Percentiles rank a stretch among this genome's conserved stretches.
These are phyloP conservation scores for Pisolithus tinctorius DNA, from an alignment of 768 basidiomycete species.

Conservation along the genomic window DNA sequence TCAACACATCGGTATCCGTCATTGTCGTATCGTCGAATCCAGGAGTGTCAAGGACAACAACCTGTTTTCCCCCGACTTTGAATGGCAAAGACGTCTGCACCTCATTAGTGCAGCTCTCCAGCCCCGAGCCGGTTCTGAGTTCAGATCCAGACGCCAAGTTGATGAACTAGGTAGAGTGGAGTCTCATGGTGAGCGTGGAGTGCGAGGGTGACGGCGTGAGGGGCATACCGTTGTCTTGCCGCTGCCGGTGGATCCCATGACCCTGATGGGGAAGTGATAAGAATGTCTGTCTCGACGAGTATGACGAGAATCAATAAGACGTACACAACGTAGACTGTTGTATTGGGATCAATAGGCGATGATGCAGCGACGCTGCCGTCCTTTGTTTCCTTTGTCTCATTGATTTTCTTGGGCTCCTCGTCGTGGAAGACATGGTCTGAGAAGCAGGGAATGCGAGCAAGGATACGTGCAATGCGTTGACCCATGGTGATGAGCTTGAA, in stretches of 20 bases:
- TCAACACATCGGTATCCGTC: slow-evolving; percentile 45
- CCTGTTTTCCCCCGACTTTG: slow-evolving; percentile 24
- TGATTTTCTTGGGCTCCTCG: slow-evolving; percentile 18
- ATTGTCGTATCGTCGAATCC: slow-evolving; percentile 52
- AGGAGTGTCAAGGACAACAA: slow-evolving; percentile 54
- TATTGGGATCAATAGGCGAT: slow-evolving; percentile 3
- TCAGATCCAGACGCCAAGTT: slow-evolving; percentile 28
- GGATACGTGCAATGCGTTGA: slow-evolving; percentile 18
- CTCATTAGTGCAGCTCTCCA: slow-evolving; percentile 31
- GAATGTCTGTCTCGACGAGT: slow-evolving; percentile 2
- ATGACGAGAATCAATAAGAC: slow-evolving; percentile 4
- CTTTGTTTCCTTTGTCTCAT: slow-evolving; percentile 1
- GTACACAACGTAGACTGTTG: slow-evolving; percentile 25
- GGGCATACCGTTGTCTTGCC: slow-evolving; percentile 28
- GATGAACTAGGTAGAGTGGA: slow-evolving; percentile 26
- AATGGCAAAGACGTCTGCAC: slow-evolving; percentile 25
- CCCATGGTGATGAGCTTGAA: slow-evolving; percentile 20
- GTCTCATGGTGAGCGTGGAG: slow-evolving; percentile 1
- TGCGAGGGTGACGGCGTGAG: background rate
- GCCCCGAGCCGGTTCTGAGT: slow-evolving; percentile 25
- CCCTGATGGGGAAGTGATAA: slow-evolving; percentile 23
- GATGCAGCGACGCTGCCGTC: background rate
- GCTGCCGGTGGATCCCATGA: slow-evolving; percentile 30
- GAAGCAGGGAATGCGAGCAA: slow-evolving; percentile 16
- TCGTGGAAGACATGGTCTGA: slow-evolving; percentile 13